Evolutionary conservation across 129 eudicot species (phyloP).

Genomic region (Artemisia argyi): DNA sequence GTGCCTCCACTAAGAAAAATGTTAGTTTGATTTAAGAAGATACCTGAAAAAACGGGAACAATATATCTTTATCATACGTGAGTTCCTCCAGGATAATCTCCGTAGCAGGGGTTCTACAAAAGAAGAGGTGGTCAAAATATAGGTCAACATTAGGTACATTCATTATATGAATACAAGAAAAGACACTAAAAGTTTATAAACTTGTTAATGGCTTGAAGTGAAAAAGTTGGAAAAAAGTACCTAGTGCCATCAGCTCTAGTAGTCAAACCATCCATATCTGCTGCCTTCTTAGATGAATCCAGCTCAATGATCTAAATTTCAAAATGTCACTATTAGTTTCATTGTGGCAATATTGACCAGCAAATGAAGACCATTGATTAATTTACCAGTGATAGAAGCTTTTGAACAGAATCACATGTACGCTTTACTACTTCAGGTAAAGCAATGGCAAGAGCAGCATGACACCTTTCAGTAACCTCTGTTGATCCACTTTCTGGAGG

Average conservation of each 20-base stretch:
- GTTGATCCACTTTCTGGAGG: constrained; percentile 24
- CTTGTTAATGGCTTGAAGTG: neutral
- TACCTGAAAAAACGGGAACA: constrained; percentile 80
- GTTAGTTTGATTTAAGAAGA: neutral
- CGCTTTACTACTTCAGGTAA: constrained; percentile 65
- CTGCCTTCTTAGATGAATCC: constrained; percentile 63
- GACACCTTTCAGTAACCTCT: constrained; percentile 24
- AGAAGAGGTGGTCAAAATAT: constrained; percentile 16
- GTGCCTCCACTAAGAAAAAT: neutral
- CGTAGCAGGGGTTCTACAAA: constrained; percentile 63
- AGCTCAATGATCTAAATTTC: constrained; percentile 67
- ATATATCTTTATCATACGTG: constrained; percentile 50
- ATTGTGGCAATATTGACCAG: neutral
- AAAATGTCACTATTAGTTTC: constrained; percentile 3
- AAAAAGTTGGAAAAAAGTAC: constrained; percentile 35
- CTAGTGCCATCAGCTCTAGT: constrained; percentile 83
- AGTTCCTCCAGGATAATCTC: constrained; percentile 86
- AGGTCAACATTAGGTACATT: neutral
- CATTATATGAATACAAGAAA: neutral
- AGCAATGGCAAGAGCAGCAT: constrained; percentile 49
- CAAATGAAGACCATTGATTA: constrained; percentile 6
- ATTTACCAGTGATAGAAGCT: constrained; percentile 68
- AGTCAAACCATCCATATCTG: constrained; percentile 68
- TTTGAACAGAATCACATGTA: constrained; percentile 57
- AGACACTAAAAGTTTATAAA: neutral